Conservation (phyloP, 495 filamentous ascomycete species). For the Talaromyces wortmannii region DNA sequence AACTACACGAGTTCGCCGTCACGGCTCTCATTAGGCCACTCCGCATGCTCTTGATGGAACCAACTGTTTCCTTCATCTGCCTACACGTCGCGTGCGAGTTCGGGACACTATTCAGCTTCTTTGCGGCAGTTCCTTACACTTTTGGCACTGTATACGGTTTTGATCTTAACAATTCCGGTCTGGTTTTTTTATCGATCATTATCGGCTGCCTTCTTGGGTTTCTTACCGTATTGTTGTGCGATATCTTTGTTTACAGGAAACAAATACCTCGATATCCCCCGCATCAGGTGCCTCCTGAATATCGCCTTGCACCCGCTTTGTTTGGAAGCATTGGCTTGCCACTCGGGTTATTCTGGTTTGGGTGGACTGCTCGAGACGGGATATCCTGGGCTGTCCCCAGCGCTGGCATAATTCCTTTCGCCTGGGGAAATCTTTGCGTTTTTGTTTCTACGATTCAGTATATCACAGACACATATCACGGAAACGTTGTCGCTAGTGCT, state of each 20-base stretch:
- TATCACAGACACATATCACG: conserved; percentile 49
- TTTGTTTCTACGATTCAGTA: conserved; percentile 44
- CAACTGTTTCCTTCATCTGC: conserved; percentile 54
- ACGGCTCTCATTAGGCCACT: conserved; percentile 49
- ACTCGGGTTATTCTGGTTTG: conserved; percentile 41
- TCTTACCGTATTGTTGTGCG: background rate
- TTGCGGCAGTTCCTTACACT: conserved; percentile 53
- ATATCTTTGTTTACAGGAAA: background rate
- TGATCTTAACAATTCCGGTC: conserved; percentile 38
- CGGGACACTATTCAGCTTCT: conserved; percentile 58
- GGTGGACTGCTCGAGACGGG: conserved; percentile 26
- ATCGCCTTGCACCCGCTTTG: conserved; percentile 54
- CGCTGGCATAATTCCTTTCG: conserved; percentile 55
- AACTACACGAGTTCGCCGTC: conserved; percentile 46
- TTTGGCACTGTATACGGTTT: conserved; percentile 46
- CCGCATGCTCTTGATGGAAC: conserved; percentile 57
- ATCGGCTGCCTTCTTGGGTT: conserved; percentile 41
- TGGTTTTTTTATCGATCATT: conserved; percentile 53
- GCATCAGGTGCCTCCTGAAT: conserved; percentile 54
- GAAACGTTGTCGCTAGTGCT: conserved; percentile 18
- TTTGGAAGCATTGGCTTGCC: conserved; percentile 51
- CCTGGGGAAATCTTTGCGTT: conserved; percentile 56
- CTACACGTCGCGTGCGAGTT: conserved; percentile 60
- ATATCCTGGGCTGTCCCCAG: conserved; percentile 33
- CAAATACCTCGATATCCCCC: background rate